A percentile compares a stretch with the other conserved stretches of the same genome.
Evolutionary conservation across 1,284 basidiomycete species (phyloP).

Genomic region (Entoloma clypeatum): DNA sequence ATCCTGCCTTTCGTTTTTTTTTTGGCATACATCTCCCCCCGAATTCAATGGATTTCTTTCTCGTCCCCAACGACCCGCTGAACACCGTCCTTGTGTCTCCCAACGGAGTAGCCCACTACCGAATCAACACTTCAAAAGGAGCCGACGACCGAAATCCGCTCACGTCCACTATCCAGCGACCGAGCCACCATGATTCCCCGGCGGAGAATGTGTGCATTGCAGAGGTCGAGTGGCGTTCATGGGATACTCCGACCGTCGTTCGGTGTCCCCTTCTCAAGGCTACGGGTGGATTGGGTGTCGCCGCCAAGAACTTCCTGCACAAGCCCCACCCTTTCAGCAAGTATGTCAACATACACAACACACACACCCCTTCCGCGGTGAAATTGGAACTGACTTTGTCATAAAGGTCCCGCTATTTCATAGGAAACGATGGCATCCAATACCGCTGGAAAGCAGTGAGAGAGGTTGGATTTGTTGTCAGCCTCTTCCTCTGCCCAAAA

Average conservation of each 20-base stretch:
- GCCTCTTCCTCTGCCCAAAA: conserved; percentile 14
- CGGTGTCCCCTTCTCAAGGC: conserved; percentile 36
- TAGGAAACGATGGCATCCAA: conserved; percentile 45
- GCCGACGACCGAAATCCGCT: conserved; percentile 28
- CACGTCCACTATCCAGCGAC: conserved; percentile 38
- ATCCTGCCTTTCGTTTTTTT: no score
- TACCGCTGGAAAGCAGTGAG: conserved; percentile 48
- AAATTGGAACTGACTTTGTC: background rate
- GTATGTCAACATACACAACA: no score
- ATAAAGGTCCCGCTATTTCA: conserved; percentile 44
- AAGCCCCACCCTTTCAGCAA: conserved; percentile 39
- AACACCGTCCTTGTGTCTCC: conserved; percentile 45
- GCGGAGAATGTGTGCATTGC: conserved; percentile 41
- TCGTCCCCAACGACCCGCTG: conserved; percentile 46
- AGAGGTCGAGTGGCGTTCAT: conserved; percentile 45
- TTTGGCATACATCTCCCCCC: background rate
- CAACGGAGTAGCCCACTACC: conserved; percentile 47
- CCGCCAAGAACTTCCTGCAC: conserved; percentile 43
- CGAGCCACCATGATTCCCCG: conserved; percentile 30
- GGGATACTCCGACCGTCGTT: conserved; percentile 41
- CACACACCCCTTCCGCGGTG: background rate
- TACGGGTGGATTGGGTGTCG: conserved; percentile 28
- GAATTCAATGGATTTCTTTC: conserved; percentile 44
- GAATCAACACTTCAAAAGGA: conserved; percentile 36
- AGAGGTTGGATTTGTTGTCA: conserved; percentile 39